Evolutionary conservation across 2,329 filamentous ascomycete genomes (phyloP), one percentile per base, ranked within the genome.

Genomic region (Diaporthe helianthi): DNA sequence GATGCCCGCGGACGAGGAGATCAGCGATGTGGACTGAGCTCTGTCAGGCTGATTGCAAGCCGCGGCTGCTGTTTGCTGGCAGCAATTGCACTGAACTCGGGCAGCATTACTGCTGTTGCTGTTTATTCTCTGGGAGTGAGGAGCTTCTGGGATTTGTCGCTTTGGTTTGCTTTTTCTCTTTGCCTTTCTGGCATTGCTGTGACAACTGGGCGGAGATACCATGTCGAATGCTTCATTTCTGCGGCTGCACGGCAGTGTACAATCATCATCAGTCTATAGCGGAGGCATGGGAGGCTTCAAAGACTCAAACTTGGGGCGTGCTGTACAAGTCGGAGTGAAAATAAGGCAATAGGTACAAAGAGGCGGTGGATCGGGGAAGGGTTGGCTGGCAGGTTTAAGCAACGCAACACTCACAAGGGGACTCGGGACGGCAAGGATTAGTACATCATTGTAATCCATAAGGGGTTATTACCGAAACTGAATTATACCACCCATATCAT

Each of bases 1-100:
- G 1, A 80, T 82, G 24, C 74, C 53, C 3, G 78, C 76, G 12
- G 77, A 75, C 8, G 73, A 72, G 6, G 76, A 78, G 61, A 70
- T 66, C 33, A 74, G 73, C 1, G 80, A 81, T 47, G 71, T 74
- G n/a, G 78, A 78, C n/a, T 74, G 47, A 72, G 10, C 9, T 13
- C 12, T 22, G 33, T 15, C 47, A 13, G 24, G n/a, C 26, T 17
- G 26, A 22, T 26, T 22, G 19, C 2, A 29, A 19, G 2, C 31
- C 19, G 22, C 29, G 52, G 19, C 24, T 17, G 12, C 17, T 5
- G 29, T 24, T 33, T 17, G 24, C n/a, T 67, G 15, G 13, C n/a
- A 26, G 19, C 13, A 17, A 15, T 19, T n/a, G 6, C 9, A 49
- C 22, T 6, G 4, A n/a, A 29, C 24, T 29, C 15, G n/a, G 33